Evolutionary conservation across 306 rosid species (phyloP).

Genomic region (Glycine latifolia): DNA sequence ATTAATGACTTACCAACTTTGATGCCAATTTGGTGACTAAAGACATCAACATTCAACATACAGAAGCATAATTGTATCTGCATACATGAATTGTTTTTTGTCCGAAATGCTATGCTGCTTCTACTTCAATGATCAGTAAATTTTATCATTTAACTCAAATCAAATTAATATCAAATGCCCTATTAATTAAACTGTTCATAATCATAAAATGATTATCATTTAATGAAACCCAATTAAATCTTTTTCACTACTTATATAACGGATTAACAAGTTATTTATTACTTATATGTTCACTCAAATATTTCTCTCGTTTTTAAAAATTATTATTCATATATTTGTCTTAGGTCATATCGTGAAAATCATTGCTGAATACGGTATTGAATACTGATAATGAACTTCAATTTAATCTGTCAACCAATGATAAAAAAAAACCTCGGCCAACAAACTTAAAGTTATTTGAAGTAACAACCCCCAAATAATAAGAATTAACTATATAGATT

Average conservation of each 20-base stretch:
- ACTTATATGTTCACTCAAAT: background rate
- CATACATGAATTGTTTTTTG: background rate
- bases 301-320: background rate
- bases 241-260: background rate
- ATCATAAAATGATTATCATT: background rate
- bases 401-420: background rate
- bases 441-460: too few species aligned
- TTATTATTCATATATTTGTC: background rate
- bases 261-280: background rate
- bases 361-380: background rate
- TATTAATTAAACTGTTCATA: background rate
- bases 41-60: background rate
- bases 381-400: background rate
- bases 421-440: too few species aligned
- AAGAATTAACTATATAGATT: background rate
- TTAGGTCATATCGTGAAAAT: background rate
- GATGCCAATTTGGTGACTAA: constrained; percentile 1
- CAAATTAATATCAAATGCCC: background rate
- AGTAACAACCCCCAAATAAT: background rate
- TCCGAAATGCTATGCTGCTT: background rate
- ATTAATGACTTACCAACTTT: background rate
- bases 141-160: background rate
- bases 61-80: background rate
- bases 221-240: background rate
- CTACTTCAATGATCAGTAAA: background rate